These are phyloP conservation scores for Naematelia encephala DNA, from an alignment of 768 basidiomycete species.

Conservation along the genomic window DNA sequence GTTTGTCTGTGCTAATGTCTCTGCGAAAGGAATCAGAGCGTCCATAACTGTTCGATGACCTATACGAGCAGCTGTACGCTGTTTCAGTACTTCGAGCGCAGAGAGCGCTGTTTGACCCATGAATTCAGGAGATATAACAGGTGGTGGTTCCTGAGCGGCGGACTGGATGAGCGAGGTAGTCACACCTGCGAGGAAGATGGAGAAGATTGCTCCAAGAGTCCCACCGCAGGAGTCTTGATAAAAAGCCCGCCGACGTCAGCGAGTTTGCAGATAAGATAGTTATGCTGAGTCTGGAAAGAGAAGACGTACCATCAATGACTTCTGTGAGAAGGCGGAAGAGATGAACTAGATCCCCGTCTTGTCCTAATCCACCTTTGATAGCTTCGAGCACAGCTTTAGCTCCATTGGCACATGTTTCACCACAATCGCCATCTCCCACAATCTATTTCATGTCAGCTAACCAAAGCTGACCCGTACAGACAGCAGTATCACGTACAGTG, in stretches of 20 bases:
- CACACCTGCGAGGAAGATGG: conserved; percentile 46
- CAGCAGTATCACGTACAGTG: conserved; percentile 27
- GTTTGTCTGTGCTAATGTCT: conserved; percentile 28
- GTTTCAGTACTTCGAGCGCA: conserved; percentile 40
- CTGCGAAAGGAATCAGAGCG: conserved; percentile 47
- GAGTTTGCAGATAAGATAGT: conserved; percentile 3
- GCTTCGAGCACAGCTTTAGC: conserved; percentile 41
- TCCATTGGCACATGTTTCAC: conserved; percentile 44
- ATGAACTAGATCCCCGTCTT: conserved; percentile 41
- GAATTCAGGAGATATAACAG: conserved; percentile 23
- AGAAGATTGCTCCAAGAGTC: conserved; percentile 47
- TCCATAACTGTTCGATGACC: conserved; percentile 50
- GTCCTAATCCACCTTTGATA: conserved; percentile 31
- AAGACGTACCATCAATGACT: conserved; percentile 42
- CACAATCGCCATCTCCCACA: conserved; percentile 49
- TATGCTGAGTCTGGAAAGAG: background rate
- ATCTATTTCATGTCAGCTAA: conserved; percentile 19
- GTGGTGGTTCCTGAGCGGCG: conserved; percentile 9
- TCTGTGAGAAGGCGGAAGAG: conserved; percentile 44
- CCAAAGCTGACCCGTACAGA: background rate
- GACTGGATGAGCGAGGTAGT: conserved; percentile 34
- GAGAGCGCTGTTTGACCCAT: conserved; percentile 28
- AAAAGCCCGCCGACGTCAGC: too few species aligned
- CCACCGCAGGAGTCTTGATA: conserved; percentile 49
- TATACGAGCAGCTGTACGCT: conserved; percentile 44